phyloP scores from a whole-genome alignment of 352 stramenopile genomes.

The Elongisporangium senticosum region DNA sequence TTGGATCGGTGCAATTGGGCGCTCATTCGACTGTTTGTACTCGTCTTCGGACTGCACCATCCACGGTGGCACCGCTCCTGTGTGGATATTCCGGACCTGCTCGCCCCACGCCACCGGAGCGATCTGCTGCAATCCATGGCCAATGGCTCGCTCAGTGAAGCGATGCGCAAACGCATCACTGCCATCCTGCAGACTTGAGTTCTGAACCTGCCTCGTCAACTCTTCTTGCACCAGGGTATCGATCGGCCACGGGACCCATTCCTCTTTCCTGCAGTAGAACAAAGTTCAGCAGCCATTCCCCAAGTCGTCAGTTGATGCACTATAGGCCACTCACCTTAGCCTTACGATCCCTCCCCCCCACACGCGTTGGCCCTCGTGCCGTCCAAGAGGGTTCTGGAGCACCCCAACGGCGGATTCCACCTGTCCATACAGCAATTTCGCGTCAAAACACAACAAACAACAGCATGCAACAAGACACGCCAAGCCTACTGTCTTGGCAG shows the following conservation, averaged over 20 bases:
- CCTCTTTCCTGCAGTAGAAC: conserved; percentile 17
- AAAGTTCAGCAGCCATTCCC: not conserved
- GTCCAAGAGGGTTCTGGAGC: conserved; percentile 42
- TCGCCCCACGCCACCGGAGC: conserved; percentile 28
- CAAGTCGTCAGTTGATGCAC: not conserved
- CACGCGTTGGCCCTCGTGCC: conserved; percentile 45
- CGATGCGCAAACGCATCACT: conserved; percentile 21
- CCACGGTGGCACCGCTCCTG: conserved; percentile 59
- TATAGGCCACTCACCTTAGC: conserved; percentile 15
- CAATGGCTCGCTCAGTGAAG: conserved; percentile 38
- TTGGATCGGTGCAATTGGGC: conserved; percentile 3
- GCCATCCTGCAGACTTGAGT: not conserved
- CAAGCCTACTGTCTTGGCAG: not conserved
- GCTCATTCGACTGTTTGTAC: conserved; percentile 53
- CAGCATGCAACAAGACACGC: not conserved
- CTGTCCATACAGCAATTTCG: conserved; percentile 1
- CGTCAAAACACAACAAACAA: not conserved
- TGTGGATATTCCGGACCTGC: conserved; percentile 57
- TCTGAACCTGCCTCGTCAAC: conserved; percentile 8
- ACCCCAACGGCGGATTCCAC: conserved; percentile 31
- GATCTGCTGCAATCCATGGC: conserved; percentile 41
- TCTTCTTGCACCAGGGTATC: conserved; percentile 49
- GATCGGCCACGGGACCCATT: conserved; percentile 56
- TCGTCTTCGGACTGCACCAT: conserved; percentile 67
- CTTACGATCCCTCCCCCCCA: conserved; percentile 65